These are phyloP conservation scores for Avicennia marina DNA, from an alignment of 257 asterid genomes.

Conservation along the genomic window DNA sequence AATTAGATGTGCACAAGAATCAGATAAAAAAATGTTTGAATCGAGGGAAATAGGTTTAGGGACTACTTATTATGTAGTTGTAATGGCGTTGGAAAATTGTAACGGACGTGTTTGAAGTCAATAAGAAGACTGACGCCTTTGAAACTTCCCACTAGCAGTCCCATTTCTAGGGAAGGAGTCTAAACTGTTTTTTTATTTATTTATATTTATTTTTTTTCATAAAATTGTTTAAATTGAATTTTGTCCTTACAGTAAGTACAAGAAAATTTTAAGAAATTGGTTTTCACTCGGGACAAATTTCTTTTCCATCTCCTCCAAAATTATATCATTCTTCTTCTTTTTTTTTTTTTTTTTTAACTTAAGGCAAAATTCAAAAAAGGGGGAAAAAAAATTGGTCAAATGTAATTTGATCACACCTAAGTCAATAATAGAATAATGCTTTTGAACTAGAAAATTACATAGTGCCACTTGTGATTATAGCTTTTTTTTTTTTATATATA, in stretches of 20 bases:
- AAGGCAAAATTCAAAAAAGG: background rate
- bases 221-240: background rate
- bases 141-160: slow-evolving; percentile 2
- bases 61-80: too few species aligned
- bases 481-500: too few species aligned
- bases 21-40: background rate
- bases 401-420: too few species aligned
- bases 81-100: background rate
- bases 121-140: slow-evolving; percentile 10
- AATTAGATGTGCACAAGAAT: background rate
- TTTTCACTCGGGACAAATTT: background rate
- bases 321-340: background rate
- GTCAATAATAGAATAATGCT: too few species aligned
- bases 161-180: background rate
- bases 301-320: background rate
- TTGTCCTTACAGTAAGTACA: background rate
- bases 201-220: too few species aligned
- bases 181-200: too few species aligned
- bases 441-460: too few species aligned
- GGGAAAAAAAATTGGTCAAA: too few species aligned
- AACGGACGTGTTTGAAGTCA: slow-evolving; percentile 15
- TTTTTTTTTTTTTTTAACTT: too few species aligned
- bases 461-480: too few species aligned
- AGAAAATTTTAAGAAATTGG: background rate
- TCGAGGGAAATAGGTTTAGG: background rate